Evolutionary conservation across 352 stramenopile species (phyloP), one percentile per base, ranked within the genome.

Genomic region (Globisporangium paddicum): DNA sequence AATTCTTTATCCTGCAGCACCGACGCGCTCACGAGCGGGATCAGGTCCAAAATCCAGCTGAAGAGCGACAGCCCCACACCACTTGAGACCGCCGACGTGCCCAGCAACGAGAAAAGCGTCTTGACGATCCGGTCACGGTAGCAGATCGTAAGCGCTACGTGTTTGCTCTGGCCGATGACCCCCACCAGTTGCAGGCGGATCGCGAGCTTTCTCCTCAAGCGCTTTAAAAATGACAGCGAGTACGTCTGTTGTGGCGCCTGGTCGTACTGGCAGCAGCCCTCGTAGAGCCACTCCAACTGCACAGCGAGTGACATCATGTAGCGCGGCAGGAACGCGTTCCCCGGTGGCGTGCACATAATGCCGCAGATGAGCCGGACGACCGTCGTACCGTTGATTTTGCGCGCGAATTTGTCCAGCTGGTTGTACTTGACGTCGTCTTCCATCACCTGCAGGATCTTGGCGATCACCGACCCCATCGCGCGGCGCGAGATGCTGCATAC

Each of bases 71-170:
- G 51, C 1, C 86, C 83, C 0, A 73, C 66, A 32, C 73, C 83
- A 38, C 65, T 74, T 14, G 71, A 78, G 18, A 89, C 75, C 28
- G 71, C 67, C n/a, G 82, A 84, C 3, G 83, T 93, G 10, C 77
- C 73, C 16, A 95, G 69, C 13, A 93, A 62, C 32, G 79, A 77
- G 58, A 94, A 93, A 10, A 95, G 68, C 21, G 85, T 80, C 58
- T 91, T 91, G 11, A 89, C 81, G 32, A 95, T 93, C 19, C 86
- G 80, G 56, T 95, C 85, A 25, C 86, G 82, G 62, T 93, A 93
- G 51, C 70, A 92, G 63, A 90, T 89, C 0, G 83, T 93, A 48
- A 90, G 63, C 14, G 87, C 77, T 28, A 87, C 72, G 55, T 91
- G 81, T 38, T 93, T 93, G 60, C 68, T 87, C 32, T 85, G 72